A percentile compares a stretch with the other conserved stretches of the same genome.
These are phyloP conservation scores for Ceriops tagal DNA, from an alignment of 345 rosid species.

Conservation along the genomic window DNA sequence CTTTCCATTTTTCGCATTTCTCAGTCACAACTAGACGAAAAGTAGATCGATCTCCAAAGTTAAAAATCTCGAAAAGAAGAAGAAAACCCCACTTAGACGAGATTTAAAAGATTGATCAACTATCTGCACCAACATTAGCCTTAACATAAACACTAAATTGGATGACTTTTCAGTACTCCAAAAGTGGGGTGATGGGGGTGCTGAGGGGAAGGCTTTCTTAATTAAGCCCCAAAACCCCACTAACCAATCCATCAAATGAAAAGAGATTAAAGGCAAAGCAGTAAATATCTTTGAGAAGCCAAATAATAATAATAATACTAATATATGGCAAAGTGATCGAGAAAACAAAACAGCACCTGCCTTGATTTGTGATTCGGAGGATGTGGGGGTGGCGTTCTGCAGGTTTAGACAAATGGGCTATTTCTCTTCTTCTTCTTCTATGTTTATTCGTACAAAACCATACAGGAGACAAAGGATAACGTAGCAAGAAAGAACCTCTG, in stretches of 20 bases:
- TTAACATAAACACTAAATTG: slow-evolving; percentile 7
- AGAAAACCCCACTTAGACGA: not conserved
- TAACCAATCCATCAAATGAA: not conserved
- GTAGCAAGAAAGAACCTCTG: not conserved
- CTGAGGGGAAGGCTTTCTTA: not conserved
- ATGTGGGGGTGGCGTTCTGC: not conserved
- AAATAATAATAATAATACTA: not conserved
- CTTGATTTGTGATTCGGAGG: not conserved
- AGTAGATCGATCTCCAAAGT: not conserved
- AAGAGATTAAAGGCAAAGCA: not conserved
- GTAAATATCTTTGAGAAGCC: not conserved
- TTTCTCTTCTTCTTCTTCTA: not conserved
- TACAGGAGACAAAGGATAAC: not conserved
- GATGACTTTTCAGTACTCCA: too few species aligned
- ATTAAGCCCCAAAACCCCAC: not conserved
- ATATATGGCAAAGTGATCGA: too few species aligned
- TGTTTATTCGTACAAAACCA: not conserved
- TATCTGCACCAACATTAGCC: not conserved
- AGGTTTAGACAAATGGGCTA: not conserved
- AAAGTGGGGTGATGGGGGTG: too few species aligned
- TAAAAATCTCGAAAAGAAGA: not conserved
- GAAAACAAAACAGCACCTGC: too few species aligned
- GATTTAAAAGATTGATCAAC: not conserved
- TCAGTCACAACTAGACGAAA: not conserved
- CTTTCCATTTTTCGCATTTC: too few species aligned